phyloP scores from a whole-genome alignment of 805 yeast genomes.

The Teunomyces barrocoloradensis region DNA sequence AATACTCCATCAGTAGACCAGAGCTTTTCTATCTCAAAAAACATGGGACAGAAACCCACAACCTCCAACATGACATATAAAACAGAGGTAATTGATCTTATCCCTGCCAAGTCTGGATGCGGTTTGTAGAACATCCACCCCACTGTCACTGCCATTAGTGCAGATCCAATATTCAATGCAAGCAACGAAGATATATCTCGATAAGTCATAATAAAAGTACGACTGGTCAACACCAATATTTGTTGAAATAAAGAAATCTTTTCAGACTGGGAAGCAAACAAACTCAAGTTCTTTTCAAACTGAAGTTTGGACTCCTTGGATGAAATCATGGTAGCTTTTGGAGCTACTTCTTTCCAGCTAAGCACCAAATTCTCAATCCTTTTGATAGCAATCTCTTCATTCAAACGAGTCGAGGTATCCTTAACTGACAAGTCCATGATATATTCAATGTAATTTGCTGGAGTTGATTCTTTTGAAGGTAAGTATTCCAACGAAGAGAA shows the following conservation, averaged over 20 bases:
- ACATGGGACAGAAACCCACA: conserved; percentile 24
- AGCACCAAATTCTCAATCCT: conserved; percentile 11
- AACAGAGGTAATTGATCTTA: conserved; percentile 20
- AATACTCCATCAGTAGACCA: conserved; percentile 23
- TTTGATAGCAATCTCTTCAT: conserved; percentile 6
- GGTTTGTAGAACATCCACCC: conserved; percentile 28
- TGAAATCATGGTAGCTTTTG: neutral
- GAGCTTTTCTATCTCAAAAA: conserved; percentile 21
- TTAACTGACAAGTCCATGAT: conserved; percentile 14
- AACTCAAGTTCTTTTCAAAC: conserved; percentile 5
- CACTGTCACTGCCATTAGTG: conserved; percentile 13
- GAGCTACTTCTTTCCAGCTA: conserved; percentile 8
- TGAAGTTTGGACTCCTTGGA: conserved; percentile 11
- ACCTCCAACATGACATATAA: conserved; percentile 22
- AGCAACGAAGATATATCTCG: conserved; percentile 19
- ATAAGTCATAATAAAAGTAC: conserved; percentile 18
- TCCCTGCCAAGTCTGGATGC: conserved; percentile 17
- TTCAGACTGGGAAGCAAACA: conserved; percentile 12
- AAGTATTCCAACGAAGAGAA: conserved; percentile 9
- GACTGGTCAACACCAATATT: conserved; percentile 15
- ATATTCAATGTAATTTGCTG: conserved; percentile 8
- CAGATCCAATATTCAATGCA: conserved; percentile 19
- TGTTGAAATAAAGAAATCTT: conserved; percentile 19
- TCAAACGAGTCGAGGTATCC: conserved; percentile 10
- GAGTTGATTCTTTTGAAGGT: conserved; percentile 1